Conservation (phyloP, 148 eudicot genomes). For the Spergularia marina region DNA sequence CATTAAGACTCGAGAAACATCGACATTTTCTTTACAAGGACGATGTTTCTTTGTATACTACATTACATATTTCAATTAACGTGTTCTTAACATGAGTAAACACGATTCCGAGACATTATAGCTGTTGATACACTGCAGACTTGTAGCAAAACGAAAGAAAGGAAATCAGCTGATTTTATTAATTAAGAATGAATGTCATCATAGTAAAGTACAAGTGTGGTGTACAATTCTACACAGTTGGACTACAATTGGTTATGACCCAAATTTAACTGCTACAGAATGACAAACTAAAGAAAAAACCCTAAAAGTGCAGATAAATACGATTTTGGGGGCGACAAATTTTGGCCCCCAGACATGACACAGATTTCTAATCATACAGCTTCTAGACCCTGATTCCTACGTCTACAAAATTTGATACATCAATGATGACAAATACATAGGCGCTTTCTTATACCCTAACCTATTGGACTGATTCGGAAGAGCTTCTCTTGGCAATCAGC, state of each 20-base stretch:
- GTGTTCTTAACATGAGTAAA: too few species aligned
- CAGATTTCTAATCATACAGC: conserved; percentile 13
- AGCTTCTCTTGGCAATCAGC: conserved; percentile 41
- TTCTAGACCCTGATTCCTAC: conserved; percentile 18
- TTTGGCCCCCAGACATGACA: conserved; percentile 6
- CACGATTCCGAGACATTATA: too few species aligned
- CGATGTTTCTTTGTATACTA: too few species aligned
- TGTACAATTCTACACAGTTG: neutral
- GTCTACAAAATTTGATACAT: conserved; percentile 31
- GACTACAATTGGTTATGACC: neutral
- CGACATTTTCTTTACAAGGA: too few species aligned
- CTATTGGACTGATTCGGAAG: conserved; percentile 28
- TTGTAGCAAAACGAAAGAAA: neutral
- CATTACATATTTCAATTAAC: too few species aligned
- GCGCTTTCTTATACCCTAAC: conserved; percentile 7
- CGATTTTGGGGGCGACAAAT: neutral
- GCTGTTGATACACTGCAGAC: too few species aligned
- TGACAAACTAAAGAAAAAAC: neutral
- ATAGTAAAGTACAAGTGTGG: neutral
- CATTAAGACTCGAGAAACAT: too few species aligned
- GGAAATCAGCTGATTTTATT: conserved; percentile 11
- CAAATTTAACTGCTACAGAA: neutral
- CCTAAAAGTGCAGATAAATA: conserved; percentile 1
- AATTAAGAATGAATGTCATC: neutral
- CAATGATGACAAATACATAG: neutral